These are phyloP conservation scores for Tetracladium marchalianum DNA, from an alignment of 495 filamentous ascomycete genomes.

Conservation along the genomic window DNA sequence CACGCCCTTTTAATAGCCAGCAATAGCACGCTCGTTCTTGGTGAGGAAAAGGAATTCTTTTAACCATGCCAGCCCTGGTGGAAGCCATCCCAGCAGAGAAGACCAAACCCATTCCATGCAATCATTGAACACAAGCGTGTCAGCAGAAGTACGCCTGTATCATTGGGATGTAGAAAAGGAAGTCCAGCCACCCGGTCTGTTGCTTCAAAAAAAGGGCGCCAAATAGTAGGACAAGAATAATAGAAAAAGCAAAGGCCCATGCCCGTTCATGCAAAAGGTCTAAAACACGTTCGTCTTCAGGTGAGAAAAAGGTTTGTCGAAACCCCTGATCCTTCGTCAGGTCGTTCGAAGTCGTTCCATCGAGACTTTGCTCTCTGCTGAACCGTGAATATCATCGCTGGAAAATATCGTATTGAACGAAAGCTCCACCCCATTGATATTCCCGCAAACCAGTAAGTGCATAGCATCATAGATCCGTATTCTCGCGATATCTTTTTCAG, in stretches of 20 bases:
- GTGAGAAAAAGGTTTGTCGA: conserved; percentile 5
- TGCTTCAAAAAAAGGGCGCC: conserved; percentile 16
- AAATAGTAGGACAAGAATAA: conserved; percentile 23
- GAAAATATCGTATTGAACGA: conserved; percentile 12
- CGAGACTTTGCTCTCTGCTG: conserved; percentile 4
- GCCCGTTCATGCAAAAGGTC: conserved; percentile 21
- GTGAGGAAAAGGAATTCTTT: conserved; percentile 21
- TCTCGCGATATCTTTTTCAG: conserved; percentile 13
- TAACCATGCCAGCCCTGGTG: conserved; percentile 14
- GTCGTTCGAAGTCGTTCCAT: conserved; percentile 11
- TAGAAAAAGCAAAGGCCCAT: conserved; percentile 20
- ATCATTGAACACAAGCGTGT: conserved; percentile 22
- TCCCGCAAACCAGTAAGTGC: conserved; percentile 17
- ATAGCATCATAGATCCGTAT: conserved; percentile 17
- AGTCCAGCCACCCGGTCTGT: conserved; percentile 21
- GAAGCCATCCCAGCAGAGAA: conserved; percentile 14
- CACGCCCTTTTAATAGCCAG: conserved; percentile 22
- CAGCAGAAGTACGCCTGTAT: conserved; percentile 21
- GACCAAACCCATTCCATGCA: conserved; percentile 21
- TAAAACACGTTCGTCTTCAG: conserved; percentile 18
- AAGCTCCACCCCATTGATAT: conserved; percentile 18
- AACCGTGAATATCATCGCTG: conserved; percentile 9
- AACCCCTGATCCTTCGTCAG: conserved; percentile 9
- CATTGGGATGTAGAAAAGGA: conserved; percentile 20
- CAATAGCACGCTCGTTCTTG: conserved; percentile 14